These are phyloP conservation scores for Glycine tomentella DNA, from an alignment of 306 rosid species.

Conservation along the genomic window DNA sequence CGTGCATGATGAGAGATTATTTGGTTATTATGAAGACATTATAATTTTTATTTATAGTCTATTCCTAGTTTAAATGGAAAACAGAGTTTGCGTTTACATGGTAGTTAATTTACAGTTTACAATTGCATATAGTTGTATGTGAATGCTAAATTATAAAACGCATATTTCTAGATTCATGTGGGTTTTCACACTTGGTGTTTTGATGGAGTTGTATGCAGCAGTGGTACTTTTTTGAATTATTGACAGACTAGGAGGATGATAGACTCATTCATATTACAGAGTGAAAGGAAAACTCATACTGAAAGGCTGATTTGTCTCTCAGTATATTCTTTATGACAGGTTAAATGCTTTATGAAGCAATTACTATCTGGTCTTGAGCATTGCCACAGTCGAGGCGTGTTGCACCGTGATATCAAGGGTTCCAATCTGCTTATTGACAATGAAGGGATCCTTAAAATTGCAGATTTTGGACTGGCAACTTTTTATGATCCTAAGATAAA, in stretches of 20 bases:
- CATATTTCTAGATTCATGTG: constrained; percentile 30
- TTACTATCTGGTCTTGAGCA: constrained; percentile 97
- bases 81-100: constrained; percentile 16
- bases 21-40: constrained; percentile 33
- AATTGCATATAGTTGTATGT: constrained; percentile 29
- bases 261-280: constrained; percentile 7
- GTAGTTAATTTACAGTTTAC: constrained; percentile 16
- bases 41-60: constrained; percentile 26
- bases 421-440: constrained; percentile 91
- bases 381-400: constrained; percentile 88
- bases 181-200: constrained; percentile 21
- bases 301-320: constrained; percentile 55
- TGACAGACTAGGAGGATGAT: constrained; percentile 16
- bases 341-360: constrained; percentile 96
- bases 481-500: constrained; percentile 71
- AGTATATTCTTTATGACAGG: constrained; percentile 68
- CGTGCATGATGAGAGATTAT: constrained; percentile 38
- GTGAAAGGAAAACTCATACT: constrained; percentile 36
- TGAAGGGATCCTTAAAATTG: constrained; percentile 91
- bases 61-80: constrained; percentile 39
- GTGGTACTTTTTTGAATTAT: constrained; percentile 24
- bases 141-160: constrained; percentile 29
- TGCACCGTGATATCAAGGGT: constrained; percentile 99
- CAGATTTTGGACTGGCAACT: constrained; percentile 95
- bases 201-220: constrained; percentile 12